Evolutionary conservation across 78 protist genomes (phyloP).

Genomic region (Planoprotostelium fungivorum): DNA sequence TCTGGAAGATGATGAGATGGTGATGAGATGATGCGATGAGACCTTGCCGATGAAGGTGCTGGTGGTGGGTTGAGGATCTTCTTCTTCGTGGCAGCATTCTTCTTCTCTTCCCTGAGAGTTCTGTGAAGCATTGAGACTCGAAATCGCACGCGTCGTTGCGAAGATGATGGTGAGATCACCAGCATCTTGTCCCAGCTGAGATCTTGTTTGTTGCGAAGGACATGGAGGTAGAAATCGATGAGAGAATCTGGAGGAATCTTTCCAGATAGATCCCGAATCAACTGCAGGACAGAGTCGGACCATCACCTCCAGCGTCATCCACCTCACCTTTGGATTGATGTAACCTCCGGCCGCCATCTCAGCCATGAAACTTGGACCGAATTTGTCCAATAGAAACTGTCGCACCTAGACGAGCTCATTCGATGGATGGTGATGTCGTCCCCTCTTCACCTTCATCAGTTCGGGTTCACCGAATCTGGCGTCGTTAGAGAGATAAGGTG

Average conservation of each 20-base stretch:
- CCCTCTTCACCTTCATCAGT: background rate
- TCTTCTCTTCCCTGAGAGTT: background rate
- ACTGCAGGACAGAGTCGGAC: background rate
- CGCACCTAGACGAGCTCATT: background rate
- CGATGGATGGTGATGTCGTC: background rate
- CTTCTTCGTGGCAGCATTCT: background rate
- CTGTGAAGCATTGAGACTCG: no score
- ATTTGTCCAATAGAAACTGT: background rate
- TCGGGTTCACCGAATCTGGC: background rate
- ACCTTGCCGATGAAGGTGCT: background rate
- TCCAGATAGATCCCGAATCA: background rate
- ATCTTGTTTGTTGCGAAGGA: background rate
- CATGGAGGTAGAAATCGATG: background rate
- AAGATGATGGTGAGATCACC: background rate
- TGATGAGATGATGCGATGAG: background rate
- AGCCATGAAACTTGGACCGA: background rate
- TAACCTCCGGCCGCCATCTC: background rate
- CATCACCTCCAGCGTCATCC: no score
- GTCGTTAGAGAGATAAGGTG: background rate
- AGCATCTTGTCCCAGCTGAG: background rate
- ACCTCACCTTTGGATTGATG: background rate
- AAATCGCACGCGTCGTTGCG: background rate
- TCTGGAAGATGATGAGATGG: background rate
- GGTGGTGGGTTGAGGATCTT: background rate
- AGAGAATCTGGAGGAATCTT: background rate